A percentile compares a stretch with the other conserved stretches of the same genome.
These are phyloP conservation scores for Asclepias syriaca DNA, from an alignment of 257 asterid genomes.

Conservation along the genomic window DNA sequence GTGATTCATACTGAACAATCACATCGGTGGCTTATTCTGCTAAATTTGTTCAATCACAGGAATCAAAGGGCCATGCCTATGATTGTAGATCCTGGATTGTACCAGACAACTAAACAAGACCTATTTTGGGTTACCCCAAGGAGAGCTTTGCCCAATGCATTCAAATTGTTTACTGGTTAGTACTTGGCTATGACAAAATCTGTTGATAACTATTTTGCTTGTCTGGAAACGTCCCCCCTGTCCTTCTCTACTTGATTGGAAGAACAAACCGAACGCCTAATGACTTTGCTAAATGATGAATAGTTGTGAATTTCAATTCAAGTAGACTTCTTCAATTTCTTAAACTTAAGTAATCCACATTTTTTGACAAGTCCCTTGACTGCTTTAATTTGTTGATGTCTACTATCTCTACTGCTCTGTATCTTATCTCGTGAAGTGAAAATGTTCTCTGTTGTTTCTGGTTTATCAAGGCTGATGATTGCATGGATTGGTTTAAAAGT, in stretches of 20 bases:
- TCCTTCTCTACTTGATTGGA: slow-evolving; percentile 2
- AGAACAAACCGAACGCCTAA: background rate
- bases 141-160: slow-evolving; percentile 39
- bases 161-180: slow-evolving; percentile 85
- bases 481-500: background rate
- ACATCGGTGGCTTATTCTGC: background rate
- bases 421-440: background rate
- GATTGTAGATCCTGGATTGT: slow-evolving; percentile 48
- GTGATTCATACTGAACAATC: background rate
- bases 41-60: slow-evolving; percentile 22
- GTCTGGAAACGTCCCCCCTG: background rate
- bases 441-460: background rate
- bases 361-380: background rate
- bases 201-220: background rate
- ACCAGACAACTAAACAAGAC: slow-evolving; percentile 35
- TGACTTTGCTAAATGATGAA: background rate
- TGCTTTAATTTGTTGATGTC: background rate
- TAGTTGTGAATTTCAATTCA: background rate
- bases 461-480: background rate
- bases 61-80: slow-evolving; percentile 45
- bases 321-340: background rate
- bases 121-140: slow-evolving; percentile 36
- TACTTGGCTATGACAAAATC: slow-evolving; percentile 8
- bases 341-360: background rate
- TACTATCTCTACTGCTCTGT: background rate